Base-by-base conservation (phyloP, 257 asterid species). In the Thymus mandschuricus region DNA sequence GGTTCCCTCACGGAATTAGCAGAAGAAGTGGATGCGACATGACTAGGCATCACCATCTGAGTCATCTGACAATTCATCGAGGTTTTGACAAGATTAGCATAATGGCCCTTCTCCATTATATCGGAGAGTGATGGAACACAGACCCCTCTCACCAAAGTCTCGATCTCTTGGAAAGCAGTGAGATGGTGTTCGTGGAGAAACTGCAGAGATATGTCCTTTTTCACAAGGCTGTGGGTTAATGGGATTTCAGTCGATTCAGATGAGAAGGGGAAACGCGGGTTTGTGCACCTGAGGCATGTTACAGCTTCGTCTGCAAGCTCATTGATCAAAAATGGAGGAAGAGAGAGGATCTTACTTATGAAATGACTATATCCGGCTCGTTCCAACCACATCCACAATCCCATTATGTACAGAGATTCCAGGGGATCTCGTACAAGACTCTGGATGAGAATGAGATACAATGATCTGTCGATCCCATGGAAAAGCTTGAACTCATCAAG, bases 361-460 rank as follows among this genome's bases (percentile, higher is more conserved):
- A 82, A 58, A 30, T 73, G 59, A 41, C 43, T 64, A 38, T 69
- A 80, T 3, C 87, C 86, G 2, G 63, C 13, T 5, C 77, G 78
- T 76, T 92, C 95, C 50, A 90, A 59, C 93, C 95, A 90, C 10
- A 92, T 63, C 95, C 95, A 88, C 2, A 92, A 48, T 61, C 86
- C 90, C 81, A 92, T 21, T 8, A 82, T 67, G 30, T 83, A 87
- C 11, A 88, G 73, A 43, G 82, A 74, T 43, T 87, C 93, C 0
- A 69, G 1, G 7, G 93, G 92, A 51, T 84, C 66, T 55, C 89
- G 89, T 15, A 72, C 50, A 4, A 90, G 87, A 10, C 83, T 85
- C 29, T 67, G 29, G 6, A 76, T 81, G 8, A 92, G 95, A 69
- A 88, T 13, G 33, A 74, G 56, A 71, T 78, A 92, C 43, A 92